Base-by-base conservation (phyloP, 2,329 filamentous ascomycete genomes). In the Sarocladium oryzae region DNA sequence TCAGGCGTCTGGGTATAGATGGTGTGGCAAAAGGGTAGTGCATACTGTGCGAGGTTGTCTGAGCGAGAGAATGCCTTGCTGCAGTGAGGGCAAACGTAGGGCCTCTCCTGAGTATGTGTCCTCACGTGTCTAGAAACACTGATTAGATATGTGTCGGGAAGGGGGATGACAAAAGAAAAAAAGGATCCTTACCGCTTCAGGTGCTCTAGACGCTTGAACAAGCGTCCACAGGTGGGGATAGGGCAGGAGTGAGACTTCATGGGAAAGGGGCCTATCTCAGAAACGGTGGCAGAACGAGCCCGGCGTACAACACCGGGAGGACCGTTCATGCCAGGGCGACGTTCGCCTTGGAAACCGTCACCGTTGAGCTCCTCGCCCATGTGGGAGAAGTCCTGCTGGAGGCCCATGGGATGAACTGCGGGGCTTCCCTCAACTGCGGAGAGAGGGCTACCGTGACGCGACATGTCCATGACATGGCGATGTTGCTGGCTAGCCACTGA, bases 141-240 rank as follows among this genome's bases (percentile, higher is more conserved):
- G 32, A 49, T 49, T 49, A 49, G 46, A 49, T 49, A 49, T 65
- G 60, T 61, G 53, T 41, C 53, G 52, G 55, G 16, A 49, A n/a
- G 13, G 26, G 33, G 50, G n/a, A 32, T 7, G 61, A 68, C 61
- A 68, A 70, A 64, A 57, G 59, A 68, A 71, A 67, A n/a, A 57
- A 66, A 63, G 62, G 59, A 64, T 65, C 77, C 87, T 83, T 89
- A 95, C 89, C 92, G 85, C 81, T 99, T 99, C 65, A 99, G 84
- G 75, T 99, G 93, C 76, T 99, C 93, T 76, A 99, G 82, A 71
- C 93, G 86, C 84, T 99, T 99, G 81, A 99, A 99, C 56, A 96
- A 81, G 63, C 93, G 86, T 51, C 93, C 93, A 68, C 93, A 99
- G 51, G 92, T 95, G 24, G 93, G 93, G 63, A 99, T 99, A n/a